A percentile compares a stretch with the other conserved stretches of the same genome.
These are phyloP conservation scores for Leucogyrophana mollusca DNA, from an alignment of 768 basidiomycete genomes.

Conservation along the genomic window DNA sequence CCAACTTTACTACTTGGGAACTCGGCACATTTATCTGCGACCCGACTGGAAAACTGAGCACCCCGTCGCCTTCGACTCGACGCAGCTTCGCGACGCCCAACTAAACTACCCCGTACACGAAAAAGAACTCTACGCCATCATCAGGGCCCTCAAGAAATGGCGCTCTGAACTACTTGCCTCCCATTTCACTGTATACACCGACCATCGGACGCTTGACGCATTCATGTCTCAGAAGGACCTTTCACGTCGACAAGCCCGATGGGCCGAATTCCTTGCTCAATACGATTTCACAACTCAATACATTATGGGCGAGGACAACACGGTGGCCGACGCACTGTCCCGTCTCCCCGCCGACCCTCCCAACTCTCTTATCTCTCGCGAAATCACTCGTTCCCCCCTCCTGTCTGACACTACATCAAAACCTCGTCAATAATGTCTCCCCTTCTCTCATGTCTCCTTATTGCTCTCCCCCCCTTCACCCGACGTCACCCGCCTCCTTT, in stretches of 20 bases:
- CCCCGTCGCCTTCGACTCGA: slow-evolving; percentile 23
- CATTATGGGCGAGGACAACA: slow-evolving; percentile 22
- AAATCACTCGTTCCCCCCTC: neutral
- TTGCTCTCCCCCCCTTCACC: too few relatives aligned
- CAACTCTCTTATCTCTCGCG: rapidly evolving
- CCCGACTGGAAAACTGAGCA: too few relatives aligned
- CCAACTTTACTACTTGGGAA: slow-evolving; percentile 29
- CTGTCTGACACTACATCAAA: rapidly evolving
- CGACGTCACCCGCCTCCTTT: too few relatives aligned
- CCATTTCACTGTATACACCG: slow-evolving; percentile 18
- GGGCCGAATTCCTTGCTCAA: slow-evolving; percentile 24
- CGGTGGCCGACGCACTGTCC: slow-evolving; percentile 24
- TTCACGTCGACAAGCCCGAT: slow-evolving; percentile 19
- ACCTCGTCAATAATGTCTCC: rapidly evolving
- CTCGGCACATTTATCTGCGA: slow-evolving; percentile 25
- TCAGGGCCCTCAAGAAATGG: slow-evolving; percentile 18
- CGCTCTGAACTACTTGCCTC: neutral
- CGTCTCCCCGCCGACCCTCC: slow-evolving; percentile 1
- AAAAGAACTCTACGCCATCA: too few relatives aligned
- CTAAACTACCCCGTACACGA: slow-evolving; percentile 28
- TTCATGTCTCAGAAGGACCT: slow-evolving; percentile 19
- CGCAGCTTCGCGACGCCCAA: slow-evolving; percentile 15
- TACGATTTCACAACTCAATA: slow-evolving; percentile 25
- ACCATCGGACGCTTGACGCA: slow-evolving; percentile 25
- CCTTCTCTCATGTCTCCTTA: neutral